Conservation (phyloP, 1,284 basidiomycete genomes). For the Cryptococcus sp. region DNA sequence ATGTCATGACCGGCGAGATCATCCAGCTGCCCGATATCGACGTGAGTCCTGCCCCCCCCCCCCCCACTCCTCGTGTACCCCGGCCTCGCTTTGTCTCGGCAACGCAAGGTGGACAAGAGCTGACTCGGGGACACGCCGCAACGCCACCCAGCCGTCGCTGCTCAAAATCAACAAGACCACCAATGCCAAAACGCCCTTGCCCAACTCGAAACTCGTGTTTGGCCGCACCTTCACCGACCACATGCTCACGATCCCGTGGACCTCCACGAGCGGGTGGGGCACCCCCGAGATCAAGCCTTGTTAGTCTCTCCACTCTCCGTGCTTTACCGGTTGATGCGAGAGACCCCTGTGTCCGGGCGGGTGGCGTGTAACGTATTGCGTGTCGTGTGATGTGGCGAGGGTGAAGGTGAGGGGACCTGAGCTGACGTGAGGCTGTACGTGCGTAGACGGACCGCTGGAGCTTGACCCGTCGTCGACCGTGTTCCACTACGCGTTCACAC, state of each 20-base stretch:
- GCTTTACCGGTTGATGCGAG: background rate
- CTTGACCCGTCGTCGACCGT: constrained; percentile 83
- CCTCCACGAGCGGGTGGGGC: constrained; percentile 69
- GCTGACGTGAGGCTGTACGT: background rate
- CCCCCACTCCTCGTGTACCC: too few species aligned
- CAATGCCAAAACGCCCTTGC: constrained; percentile 49
- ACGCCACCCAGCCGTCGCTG: constrained; percentile 52
- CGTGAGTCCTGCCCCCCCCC: constrained; percentile 41
- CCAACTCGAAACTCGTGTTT: constrained; percentile 52
- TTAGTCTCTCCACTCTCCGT: constrained; percentile 46
- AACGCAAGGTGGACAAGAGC: background rate
- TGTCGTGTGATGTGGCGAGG: too few species aligned
- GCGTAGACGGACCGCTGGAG: constrained; percentile 66
- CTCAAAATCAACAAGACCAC: constrained; percentile 56
- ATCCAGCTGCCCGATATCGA: constrained; percentile 53
- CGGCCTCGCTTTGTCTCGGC: too few species aligned
- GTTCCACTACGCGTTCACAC: constrained; percentile 78
- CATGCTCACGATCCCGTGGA: constrained; percentile 86
- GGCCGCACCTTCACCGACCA: constrained; percentile 73
- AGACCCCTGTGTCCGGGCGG: background rate
- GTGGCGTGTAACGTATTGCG: too few species aligned
- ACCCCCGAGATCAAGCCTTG: constrained; percentile 79
- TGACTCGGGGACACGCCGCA: background rate
- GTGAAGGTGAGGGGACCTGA: background rate
- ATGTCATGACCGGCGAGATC: constrained; percentile 55